Evolutionary conservation across 1,139 yeast genomes (phyloP), one percentile per base, ranked within the genome.

Genomic region (Blastobotrys petasosporus): DNA sequence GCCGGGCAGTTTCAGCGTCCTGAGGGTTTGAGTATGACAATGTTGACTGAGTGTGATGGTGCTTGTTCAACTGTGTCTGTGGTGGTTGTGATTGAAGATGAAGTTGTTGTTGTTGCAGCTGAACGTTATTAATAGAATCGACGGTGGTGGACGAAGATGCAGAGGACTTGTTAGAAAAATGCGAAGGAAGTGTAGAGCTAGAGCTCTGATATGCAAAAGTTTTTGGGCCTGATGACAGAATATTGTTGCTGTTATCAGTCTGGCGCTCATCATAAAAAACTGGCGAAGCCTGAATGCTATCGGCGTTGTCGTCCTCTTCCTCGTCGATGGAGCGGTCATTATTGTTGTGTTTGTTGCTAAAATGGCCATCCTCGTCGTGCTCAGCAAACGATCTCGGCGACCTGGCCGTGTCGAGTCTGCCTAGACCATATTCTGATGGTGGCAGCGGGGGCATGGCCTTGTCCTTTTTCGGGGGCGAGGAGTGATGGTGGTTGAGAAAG

Each of bases 121-220:
- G 33, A 3, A 35, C 7, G 10, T 17, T 13, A 16, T 17, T 20
- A 12, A 37, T 20, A 10, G 44, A 40, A 32, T 45, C 48, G 2
- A 41, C 48, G 20, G 48, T 45, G 36, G 44, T 45, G 16, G 45
- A 41, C 2, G 48, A 45, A 10, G 48, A 41, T 16, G 48, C 48
- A 10, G 45, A 41, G 15, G 48, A 45, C 25, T 42, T 42, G 36
- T 37, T 41, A 13, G 44, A 40, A 32, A 45, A 45, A 30, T 45
- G 48, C 28, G 45, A 41, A 3, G 45, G 45, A 8, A 41, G 23
- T 6, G 45, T 41, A 6, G 45, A 41, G 31, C 40, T 41, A 3
- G 45, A 41, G 31, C 45, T 41, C 37, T 41, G 45, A 17, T 41
- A 41, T n/a, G 25, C 25, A 20, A 20, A 20, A 20, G 25, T 4